Evolutionary conservation across 768 basidiomycete species (phyloP).

Genomic region (Lentinula lateritia): DNA sequence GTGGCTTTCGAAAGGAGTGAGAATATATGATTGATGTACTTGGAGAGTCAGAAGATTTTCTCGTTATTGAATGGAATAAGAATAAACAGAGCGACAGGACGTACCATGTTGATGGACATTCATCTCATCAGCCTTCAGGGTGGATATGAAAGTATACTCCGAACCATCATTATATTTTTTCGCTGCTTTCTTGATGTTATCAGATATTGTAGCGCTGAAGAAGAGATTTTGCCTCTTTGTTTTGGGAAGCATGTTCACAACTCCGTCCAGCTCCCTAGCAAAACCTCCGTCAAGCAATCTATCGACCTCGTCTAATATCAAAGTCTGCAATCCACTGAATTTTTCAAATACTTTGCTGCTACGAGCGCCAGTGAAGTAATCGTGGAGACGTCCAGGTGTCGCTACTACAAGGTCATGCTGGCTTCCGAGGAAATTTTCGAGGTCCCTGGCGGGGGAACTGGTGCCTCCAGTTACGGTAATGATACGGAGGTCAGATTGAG

Average conservation of each 20-base stretch:
- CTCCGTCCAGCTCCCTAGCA: constrained; percentile 60
- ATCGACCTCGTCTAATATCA: constrained; percentile 75
- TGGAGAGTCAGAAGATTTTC: background rate
- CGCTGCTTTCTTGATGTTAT: constrained; percentile 52
- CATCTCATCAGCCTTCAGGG: constrained; percentile 49
- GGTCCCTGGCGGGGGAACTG: constrained; percentile 15
- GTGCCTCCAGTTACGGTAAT: background rate
- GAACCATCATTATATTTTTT: constrained; percentile 14
- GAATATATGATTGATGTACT: constrained; percentile 43
- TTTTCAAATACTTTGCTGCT: constrained; percentile 26
- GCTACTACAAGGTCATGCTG: constrained; percentile 58
- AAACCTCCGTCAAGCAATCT: constrained; percentile 72
- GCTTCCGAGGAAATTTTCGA: constrained; percentile 18
- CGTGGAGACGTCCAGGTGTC: constrained; percentile 72
- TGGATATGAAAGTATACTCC: constrained; percentile 48
- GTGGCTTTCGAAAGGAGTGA: constrained; percentile 34
- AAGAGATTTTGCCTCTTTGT: constrained; percentile 55
- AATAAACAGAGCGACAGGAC: background rate
- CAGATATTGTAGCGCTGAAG: constrained; percentile 73
- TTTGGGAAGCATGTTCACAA: constrained; percentile 38
- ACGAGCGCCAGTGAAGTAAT: constrained; percentile 48
- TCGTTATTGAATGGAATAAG: background rate
- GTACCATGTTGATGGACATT: constrained; percentile 60
- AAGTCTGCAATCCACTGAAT: constrained; percentile 31
- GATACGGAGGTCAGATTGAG: constrained; percentile 10